Percentiles rank a stretch among this genome's conserved stretches.
Evolutionary conservation across 2,329 filamentous ascomycete species (phyloP).

Genomic region (Neopestalotiopsis clavispora): DNA sequence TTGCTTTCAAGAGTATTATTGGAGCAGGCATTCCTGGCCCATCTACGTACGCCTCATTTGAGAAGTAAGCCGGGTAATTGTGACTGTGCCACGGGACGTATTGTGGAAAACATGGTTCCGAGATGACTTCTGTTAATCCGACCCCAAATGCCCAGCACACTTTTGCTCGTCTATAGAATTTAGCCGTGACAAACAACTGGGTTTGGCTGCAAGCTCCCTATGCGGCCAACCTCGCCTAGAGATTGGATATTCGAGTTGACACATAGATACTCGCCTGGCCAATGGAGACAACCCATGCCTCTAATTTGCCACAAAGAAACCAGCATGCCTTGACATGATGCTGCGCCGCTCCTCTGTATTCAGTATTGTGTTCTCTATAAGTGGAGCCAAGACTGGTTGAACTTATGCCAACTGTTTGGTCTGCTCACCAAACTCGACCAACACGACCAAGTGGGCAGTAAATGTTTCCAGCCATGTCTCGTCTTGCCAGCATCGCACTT

Average conservation of each 20-base stretch:
- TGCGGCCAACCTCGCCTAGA: background rate
- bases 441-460: background rate
- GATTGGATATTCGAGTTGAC: background rate
- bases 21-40: background rate
- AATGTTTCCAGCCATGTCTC: slow-evolving; percentile 15
- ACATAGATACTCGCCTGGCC: background rate
- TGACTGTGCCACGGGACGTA: background rate
- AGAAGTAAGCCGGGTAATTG: background rate
- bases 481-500: slow-evolving; percentile 12
- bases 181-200: background rate
- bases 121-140: background rate
- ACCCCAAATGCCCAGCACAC: background rate
- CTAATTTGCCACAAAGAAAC: background rate
- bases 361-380: slow-evolving; percentile 2
- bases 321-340: background rate
- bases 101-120: background rate
- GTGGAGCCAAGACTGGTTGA: slow-evolving; percentile 9
- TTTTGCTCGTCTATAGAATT: background rate
- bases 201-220: background rate
- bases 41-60: background rate
- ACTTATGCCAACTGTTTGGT: background rate
- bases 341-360: background rate
- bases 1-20: background rate
- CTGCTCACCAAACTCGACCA: background rate
- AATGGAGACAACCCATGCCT: background rate